These are phyloP conservation scores for Eimeria acervulina DNA, from an alignment of 169 alveolate species.

Conservation along the genomic window DNA sequence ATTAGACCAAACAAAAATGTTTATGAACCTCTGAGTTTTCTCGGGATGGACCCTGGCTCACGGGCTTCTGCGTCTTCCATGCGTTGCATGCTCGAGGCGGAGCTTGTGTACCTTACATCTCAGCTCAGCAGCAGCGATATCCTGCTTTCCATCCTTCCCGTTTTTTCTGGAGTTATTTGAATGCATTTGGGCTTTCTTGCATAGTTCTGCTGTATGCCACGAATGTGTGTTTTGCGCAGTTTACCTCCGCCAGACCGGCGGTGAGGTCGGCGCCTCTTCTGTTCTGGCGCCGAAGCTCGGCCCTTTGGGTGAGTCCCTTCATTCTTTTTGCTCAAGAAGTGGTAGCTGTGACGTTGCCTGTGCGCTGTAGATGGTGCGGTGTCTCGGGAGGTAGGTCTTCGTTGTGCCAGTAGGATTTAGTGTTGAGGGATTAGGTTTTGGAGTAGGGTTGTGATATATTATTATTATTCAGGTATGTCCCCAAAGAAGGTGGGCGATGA, in stretches of 20 bases:
- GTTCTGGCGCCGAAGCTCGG: slow-evolving; percentile 99
- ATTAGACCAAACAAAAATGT: background rate
- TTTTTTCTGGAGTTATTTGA: background rate
- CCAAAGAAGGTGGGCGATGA: slow-evolving; percentile 98
- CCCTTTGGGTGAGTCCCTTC: slow-evolving; percentile 94
- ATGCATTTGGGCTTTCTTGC: background rate
- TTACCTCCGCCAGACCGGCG: slow-evolving; percentile 98
- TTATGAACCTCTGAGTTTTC: background rate
- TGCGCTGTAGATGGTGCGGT: background rate
- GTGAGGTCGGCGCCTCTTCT: slow-evolving; percentile 98
- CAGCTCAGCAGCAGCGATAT: background rate
- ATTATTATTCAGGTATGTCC: slow-evolving; percentile 82
- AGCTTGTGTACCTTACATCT: background rate
- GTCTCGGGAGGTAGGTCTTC: background rate
- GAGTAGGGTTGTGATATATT: background rate
- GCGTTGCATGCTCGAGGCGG: slow-evolving; percentile 24
- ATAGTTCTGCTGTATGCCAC: background rate
- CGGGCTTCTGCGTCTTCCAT: background rate
- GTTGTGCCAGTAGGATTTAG: background rate
- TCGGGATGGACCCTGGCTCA: background rate
- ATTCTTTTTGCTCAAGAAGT: background rate
- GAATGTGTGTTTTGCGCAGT: slow-evolving; percentile 86
- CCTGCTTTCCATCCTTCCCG: background rate
- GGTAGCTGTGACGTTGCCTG: background rate
- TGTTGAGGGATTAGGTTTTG: background rate